Conservation (phyloP, 441 rosid species). For the Erodium trifolium region DNA sequence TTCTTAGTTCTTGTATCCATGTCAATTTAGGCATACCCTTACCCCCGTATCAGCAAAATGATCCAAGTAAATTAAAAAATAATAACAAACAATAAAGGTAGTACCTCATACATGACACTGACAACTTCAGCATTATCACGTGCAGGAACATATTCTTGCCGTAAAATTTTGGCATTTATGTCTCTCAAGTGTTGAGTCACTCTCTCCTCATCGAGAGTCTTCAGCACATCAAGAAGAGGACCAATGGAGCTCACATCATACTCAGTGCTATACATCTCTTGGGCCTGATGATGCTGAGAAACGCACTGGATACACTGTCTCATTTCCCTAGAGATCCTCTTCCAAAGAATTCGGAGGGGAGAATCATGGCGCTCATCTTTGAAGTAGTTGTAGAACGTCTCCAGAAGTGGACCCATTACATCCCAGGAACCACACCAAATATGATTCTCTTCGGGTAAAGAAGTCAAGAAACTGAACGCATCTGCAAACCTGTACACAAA, state of each 20-base stretch:
- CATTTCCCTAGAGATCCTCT: slow-evolving; percentile 71
- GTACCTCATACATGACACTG: slow-evolving; percentile 93
- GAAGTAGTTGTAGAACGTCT: slow-evolving; percentile 80
- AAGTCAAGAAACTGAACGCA: slow-evolving; percentile 64
- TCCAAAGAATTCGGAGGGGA: slow-evolving; percentile 78
- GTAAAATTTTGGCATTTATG: slow-evolving; percentile 49
- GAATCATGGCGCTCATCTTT: slow-evolving; percentile 64
- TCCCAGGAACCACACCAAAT: slow-evolving; percentile 85
- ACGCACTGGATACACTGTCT: slow-evolving; percentile 68
- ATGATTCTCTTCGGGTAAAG: slow-evolving; percentile 60
- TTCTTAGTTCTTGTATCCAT: too few species aligned
- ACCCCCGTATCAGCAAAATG: slow-evolving; percentile 4
- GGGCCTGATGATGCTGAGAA: slow-evolving; percentile 93
- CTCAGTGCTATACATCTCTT: slow-evolving; percentile 61
- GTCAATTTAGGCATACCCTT: too few species aligned
- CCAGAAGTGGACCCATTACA: slow-evolving; percentile 81
- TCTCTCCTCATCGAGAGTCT: slow-evolving; percentile 82
- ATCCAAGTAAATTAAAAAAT: neutral
- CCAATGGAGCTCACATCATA: slow-evolving; percentile 66
- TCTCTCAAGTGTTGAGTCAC: slow-evolving; percentile 65
- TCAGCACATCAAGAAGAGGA: slow-evolving; percentile 71
- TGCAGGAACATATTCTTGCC: slow-evolving; percentile 55
- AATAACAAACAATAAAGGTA: slow-evolving; percentile 9
- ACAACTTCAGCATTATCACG: slow-evolving; percentile 68
- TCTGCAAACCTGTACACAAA: slow-evolving; percentile 60